Evolutionary conservation across 441 rosid species (phyloP).

Genomic region (Caryocar brasiliense): DNA sequence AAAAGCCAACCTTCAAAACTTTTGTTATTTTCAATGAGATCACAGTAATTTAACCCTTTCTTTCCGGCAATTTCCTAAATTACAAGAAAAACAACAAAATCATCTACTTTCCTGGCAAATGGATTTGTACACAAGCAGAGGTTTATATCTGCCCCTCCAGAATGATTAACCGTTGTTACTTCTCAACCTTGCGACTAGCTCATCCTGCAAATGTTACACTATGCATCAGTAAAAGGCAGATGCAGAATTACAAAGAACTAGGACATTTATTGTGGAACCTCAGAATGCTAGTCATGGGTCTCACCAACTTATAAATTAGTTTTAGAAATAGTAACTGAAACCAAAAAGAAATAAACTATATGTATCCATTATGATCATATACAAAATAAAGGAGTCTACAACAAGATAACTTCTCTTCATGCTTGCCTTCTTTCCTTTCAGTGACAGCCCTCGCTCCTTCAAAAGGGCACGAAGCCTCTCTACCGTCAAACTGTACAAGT

Average conservation of each 20-base stretch:
- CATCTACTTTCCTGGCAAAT: conserved; percentile 5
- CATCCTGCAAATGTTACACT: conserved; percentile 42
- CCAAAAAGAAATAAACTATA: too few relatives aligned
- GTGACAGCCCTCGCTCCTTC: conserved; percentile 68
- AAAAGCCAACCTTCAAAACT: too few relatives aligned
- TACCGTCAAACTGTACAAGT: conserved; percentile 63
- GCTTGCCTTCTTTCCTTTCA: conserved; percentile 80
- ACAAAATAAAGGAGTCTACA: neutral
- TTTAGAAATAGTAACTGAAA: too few relatives aligned
- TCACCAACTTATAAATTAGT: neutral
- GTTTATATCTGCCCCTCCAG: neutral
- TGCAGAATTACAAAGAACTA: neutral
- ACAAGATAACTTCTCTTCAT: neutral
- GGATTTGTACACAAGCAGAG: neutral
- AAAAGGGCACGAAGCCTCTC: conserved; percentile 85
- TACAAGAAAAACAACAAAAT: conserved; percentile 11
- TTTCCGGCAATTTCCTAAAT: neutral
- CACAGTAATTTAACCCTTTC: too few relatives aligned
- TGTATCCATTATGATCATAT: neutral
- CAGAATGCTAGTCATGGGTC: neutral
- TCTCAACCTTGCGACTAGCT: conserved; percentile 58
- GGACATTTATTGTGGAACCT: neutral
- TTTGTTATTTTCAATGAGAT: too few relatives aligned
- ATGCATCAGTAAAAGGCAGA: neutral
- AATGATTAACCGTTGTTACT: conserved; percentile 20